phyloP scores from a whole-genome alignment of 345 rosid genomes.

The Gynandropsis gynandra region DNA sequence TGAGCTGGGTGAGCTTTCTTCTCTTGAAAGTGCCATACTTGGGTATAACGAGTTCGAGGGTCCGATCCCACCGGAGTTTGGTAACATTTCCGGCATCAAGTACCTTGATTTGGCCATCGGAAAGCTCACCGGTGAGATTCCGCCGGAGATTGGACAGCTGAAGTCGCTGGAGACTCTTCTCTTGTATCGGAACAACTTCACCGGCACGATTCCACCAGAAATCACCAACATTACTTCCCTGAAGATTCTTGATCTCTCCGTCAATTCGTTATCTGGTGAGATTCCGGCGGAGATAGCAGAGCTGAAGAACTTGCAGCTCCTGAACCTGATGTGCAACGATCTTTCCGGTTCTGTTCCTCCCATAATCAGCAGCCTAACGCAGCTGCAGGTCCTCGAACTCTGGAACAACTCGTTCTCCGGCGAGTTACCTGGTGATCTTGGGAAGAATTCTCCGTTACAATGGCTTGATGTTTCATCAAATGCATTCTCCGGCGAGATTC shows the following conservation, averaged over 20 bases:
- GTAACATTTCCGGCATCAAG: constrained; percentile 60
- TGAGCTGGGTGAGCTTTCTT: constrained; percentile 63
- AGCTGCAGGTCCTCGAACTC: constrained; percentile 61
- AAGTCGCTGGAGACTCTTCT: constrained; percentile 48
- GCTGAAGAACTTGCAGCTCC: constrained; percentile 63
- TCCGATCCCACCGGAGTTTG: constrained; percentile 56
- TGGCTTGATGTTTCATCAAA: constrained; percentile 87
- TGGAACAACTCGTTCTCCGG: constrained; percentile 95
- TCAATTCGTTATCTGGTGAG: constrained; percentile 53
- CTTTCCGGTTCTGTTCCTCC: constrained; percentile 65
- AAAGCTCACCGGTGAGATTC: constrained; percentile 68
- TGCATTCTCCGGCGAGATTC: constrained; percentile 66
- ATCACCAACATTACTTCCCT: constrained; percentile 58
- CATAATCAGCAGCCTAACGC: constrained; percentile 39
- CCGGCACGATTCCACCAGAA: constrained; percentile 54
- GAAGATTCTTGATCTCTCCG: constrained; percentile 72
- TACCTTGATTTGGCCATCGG: constrained; percentile 78
- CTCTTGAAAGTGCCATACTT: constrained; percentile 68
- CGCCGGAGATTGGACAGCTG: constrained; percentile 62
- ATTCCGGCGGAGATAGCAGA: constrained; percentile 50
- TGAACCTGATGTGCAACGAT: constrained; percentile 78
- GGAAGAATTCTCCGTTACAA: constrained; percentile 67
- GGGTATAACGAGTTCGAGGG: constrained; percentile 86
- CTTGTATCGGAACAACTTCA: constrained; percentile 62
- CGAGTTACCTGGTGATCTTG: constrained; percentile 61